Conservation (phyloP, 345 rosid species). For the Nephelium lappaceum region DNA sequence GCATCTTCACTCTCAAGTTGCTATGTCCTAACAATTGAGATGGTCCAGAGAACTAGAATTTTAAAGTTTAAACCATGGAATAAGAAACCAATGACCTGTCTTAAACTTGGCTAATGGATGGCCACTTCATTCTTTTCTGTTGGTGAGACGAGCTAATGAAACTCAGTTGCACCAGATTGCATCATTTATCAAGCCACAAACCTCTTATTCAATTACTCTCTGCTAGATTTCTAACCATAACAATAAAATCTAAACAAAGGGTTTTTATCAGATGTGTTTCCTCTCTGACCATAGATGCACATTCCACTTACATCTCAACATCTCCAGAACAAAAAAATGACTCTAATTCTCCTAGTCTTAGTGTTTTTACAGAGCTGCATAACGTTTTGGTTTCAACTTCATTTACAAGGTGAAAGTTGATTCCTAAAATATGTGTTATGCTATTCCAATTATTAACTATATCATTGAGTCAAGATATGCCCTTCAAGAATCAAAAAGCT, state of each 20-base stretch:
- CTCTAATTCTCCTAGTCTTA: not conserved
- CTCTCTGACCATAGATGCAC: not conserved
- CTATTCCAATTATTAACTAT: not conserved
- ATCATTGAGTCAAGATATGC: not conserved
- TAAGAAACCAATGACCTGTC: not conserved
- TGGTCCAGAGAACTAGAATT: not conserved
- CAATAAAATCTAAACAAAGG: not conserved
- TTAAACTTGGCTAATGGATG: not conserved
- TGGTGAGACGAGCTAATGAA: not conserved
- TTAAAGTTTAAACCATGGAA: too few relatives aligned
- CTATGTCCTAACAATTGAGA: not conserved
- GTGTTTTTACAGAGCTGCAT: not conserved
- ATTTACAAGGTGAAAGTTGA: not conserved
- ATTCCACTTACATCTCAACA: not conserved
- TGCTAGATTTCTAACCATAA: not conserved
- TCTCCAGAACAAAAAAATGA: not conserved
- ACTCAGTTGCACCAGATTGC: not conserved
- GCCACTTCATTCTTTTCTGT: not conserved
- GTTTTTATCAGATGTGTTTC: too few relatives aligned
- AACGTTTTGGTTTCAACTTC: not conserved
- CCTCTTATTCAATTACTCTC: not conserved
- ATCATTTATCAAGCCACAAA: too few relatives aligned
- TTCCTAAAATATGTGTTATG: not conserved
- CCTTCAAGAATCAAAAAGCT: not conserved
- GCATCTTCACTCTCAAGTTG: not conserved